Evolutionary conservation across 164 flowering plant genomes (phyloP), one percentile per base, ranked within the genome.

Genomic region (Pachysandra terminalis): DNA sequence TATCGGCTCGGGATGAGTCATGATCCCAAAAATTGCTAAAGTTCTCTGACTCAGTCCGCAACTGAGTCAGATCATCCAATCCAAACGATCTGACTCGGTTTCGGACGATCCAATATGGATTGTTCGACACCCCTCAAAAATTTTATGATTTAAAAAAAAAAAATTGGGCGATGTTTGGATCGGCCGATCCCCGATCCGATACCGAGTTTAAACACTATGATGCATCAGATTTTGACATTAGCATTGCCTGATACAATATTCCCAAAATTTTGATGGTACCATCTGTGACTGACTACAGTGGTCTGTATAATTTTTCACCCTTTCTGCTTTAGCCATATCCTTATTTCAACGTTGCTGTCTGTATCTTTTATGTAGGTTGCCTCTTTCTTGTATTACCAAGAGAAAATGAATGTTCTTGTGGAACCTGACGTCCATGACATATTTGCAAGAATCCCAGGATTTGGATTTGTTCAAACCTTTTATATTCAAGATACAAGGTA

Each of bases 391-490:
- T 79, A 89, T 79, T 64, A 92, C 81, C 88, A 95, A 84, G 97
- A 95, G 83, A 89, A 88, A 65, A 92, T 95, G 99, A 90, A 84
- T 73, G 88, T 95, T 67, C 91, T 95, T 77, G 97, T 95, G 59
- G 99, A 95, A 81, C 99, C 99, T 52, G 97, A 95, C 63, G 90
- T 95, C 67, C 99, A 95, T 81, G 99, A 95, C 75, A 79, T 89
- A 76, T 91, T 95, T 87, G 96, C 99, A 35, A 89, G 97, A 81
- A 90, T 92, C 63, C 97, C 99, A 23, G 99, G 99, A 48, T 95
- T 92, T 81, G 99, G 99, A 51, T 95, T 95, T 84, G 90, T 95
- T 74, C 99, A 95, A 68, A 95, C 99, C 61, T 95, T 95, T 69
- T 92, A 95, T 75, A 84, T 67, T 81, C 99, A 95, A 77, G 97